Conservation (phyloP, 768 basidiomycete genomes). For the Russula ochroleuca region DNA sequence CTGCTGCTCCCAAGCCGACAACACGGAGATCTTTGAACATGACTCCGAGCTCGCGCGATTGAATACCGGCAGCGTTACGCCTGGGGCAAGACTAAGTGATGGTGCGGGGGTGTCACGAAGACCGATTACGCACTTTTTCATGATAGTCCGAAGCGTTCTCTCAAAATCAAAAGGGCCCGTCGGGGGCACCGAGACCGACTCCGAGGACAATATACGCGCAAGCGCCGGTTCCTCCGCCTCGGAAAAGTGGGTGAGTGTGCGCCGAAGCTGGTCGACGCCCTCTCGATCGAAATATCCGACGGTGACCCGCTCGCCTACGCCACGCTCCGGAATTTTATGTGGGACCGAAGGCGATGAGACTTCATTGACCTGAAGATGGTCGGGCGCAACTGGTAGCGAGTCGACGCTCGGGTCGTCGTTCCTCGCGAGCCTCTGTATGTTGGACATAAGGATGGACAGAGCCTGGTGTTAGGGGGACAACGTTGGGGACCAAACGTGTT, state of each 20-base stretch:
- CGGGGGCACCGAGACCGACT: constrained; percentile 26
- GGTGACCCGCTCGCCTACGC: constrained; percentile 33
- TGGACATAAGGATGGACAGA: constrained; percentile 5
- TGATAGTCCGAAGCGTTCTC: constrained; percentile 30
- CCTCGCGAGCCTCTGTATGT: background rate
- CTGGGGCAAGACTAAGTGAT: constrained; percentile 32
- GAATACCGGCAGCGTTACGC: constrained; percentile 46
- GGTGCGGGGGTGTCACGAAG: background rate
- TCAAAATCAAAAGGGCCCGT: constrained; percentile 34
- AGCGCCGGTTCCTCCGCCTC: background rate
- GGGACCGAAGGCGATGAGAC: background rate
- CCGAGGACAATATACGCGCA: constrained; percentile 20
- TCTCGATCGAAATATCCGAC: constrained; percentile 52
- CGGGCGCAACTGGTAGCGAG: constrained; percentile 13
- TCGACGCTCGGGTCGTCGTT: constrained; percentile 8
- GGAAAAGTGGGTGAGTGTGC: constrained; percentile 35
- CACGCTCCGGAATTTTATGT: background rate
- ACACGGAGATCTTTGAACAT: constrained; percentile 56
- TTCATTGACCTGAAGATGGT: background rate
- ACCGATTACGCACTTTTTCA: constrained; percentile 28
- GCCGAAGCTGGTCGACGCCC: constrained; percentile 43
- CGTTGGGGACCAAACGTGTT: background rate
- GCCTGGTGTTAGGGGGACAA: background rate
- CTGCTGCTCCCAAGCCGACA: constrained; percentile 53
- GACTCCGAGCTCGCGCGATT: constrained; percentile 55